phyloP scores from a whole-genome alignment of 306 rosid species.

The Calophaca sinica region DNA sequence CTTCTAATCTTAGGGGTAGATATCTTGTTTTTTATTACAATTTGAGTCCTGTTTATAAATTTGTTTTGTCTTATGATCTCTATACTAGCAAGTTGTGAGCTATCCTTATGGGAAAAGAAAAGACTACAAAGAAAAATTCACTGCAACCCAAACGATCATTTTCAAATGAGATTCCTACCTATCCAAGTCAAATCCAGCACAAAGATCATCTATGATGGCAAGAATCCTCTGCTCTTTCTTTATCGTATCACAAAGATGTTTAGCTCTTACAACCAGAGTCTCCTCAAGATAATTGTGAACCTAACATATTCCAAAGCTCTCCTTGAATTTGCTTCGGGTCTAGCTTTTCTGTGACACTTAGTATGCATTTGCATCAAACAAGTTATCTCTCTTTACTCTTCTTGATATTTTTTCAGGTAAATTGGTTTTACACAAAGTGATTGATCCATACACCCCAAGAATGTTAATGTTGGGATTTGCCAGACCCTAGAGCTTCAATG shows the following conservation, averaged over 20 bases:
- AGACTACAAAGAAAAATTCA: neutral
- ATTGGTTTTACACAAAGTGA: neutral
- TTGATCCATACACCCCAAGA: neutral
- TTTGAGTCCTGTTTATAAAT: neutral
- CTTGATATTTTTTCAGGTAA: conserved; percentile 8
- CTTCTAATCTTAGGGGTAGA: no score
- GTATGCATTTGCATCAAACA: neutral
- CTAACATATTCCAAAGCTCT: no score
- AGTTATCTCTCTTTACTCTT: conserved; percentile 15
- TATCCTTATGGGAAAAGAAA: neutral
- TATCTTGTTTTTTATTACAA: neutral
- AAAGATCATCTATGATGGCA: neutral
- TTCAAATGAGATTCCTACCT: no score
- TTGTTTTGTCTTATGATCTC: neutral
- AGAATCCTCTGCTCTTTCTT: conserved; percentile 21
- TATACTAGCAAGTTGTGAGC: neutral
- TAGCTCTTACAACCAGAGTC: neutral
- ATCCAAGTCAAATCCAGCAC: neutral
- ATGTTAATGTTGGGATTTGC: conserved; percentile 14
- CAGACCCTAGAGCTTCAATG: neutral
- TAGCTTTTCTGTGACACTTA: no score
- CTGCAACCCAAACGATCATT: neutral
- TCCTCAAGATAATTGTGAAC: no score
- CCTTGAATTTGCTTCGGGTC: no score
- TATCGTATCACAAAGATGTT: neutral